phyloP scores from a whole-genome alignment of 1,284 basidiomycete genomes.

The Ustilago hordei region DNA sequence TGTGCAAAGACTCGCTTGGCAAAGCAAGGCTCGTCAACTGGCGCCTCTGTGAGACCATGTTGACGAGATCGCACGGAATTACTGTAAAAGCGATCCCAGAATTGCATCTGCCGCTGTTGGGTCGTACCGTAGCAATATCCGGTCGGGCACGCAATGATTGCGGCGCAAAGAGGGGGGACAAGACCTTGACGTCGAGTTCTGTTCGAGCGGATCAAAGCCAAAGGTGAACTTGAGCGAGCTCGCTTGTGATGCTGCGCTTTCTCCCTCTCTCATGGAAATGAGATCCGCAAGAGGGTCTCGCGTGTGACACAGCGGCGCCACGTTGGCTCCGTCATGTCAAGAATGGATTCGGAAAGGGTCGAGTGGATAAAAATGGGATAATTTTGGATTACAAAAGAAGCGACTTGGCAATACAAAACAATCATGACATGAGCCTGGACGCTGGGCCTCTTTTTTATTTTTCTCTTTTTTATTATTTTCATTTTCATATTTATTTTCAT shows the following conservation, averaged over 20 bases:
- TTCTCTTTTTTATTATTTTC: fast-evolving
- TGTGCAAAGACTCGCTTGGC: neutral
- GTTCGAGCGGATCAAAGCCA: neutral
- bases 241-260: neutral
- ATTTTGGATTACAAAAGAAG: too few species aligned
- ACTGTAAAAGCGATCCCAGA: neutral
- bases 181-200: neutral
- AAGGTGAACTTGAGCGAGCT: too few species aligned
- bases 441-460: too few species aligned
- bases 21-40: neutral
- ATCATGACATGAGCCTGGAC: too few species aligned
- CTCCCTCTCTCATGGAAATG: neutral
- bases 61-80: neutral
- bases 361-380: too few species aligned
- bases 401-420: neutral
- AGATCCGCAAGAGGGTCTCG: neutral
- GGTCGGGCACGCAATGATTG: too few species aligned
- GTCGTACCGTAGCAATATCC: too few species aligned
- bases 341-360: too few species aligned
- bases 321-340: neutral
- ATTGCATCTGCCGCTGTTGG: neutral
- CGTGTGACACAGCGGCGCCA: neutral
- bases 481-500: too few species aligned
- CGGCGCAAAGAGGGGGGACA: too few species aligned
- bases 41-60: neutral